These are phyloP conservation scores for Karstenula rhodostoma DNA, from an alignment of 2,329 filamentous ascomycete genomes.

Conservation along the genomic window DNA sequence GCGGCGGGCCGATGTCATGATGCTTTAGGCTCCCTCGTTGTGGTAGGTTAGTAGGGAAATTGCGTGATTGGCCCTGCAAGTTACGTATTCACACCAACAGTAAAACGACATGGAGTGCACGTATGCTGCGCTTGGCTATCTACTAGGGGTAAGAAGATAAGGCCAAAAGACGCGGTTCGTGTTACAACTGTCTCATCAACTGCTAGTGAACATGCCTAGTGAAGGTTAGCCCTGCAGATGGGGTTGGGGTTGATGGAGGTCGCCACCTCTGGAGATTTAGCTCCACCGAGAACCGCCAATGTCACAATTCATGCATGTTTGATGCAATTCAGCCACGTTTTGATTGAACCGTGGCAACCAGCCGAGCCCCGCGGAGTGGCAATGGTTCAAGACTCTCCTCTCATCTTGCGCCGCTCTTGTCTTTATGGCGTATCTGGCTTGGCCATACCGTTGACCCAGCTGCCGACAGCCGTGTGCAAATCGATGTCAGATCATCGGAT, in stretches of 20 bases:
- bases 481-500: slow-evolving; percentile 2
- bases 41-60: slow-evolving; percentile 29
- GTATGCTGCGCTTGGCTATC: slow-evolving; percentile 16
- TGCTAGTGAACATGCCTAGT: background rate
- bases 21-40: slow-evolving; percentile 33
- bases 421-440: background rate
- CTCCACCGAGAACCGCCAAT: slow-evolving; percentile 21
- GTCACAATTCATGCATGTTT: slow-evolving; percentile 41
- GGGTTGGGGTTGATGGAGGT: slow-evolving; percentile 9
- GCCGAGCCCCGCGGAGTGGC: slow-evolving; percentile 19
- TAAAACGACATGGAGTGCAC: slow-evolving; percentile 37
- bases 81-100: too few relatives aligned
- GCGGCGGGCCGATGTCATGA: slow-evolving; percentile 3
- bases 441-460: slow-evolving; percentile 5
- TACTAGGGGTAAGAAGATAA: slow-evolving; percentile 19
- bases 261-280: slow-evolving; percentile 2
- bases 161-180: slow-evolving; percentile 10
- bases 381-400: slow-evolving; percentile 3
- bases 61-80: slow-evolving; percentile 47
- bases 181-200: background rate
- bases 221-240: background rate
- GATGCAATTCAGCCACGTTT: slow-evolving; percentile 33
- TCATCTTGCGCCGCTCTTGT: slow-evolving; percentile 3
- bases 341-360: slow-evolving; percentile 27
- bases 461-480: slow-evolving; percentile 4